Conservation (phyloP, 768 basidiomycete genomes). For the Mycena olivaceomarginata region DNA sequence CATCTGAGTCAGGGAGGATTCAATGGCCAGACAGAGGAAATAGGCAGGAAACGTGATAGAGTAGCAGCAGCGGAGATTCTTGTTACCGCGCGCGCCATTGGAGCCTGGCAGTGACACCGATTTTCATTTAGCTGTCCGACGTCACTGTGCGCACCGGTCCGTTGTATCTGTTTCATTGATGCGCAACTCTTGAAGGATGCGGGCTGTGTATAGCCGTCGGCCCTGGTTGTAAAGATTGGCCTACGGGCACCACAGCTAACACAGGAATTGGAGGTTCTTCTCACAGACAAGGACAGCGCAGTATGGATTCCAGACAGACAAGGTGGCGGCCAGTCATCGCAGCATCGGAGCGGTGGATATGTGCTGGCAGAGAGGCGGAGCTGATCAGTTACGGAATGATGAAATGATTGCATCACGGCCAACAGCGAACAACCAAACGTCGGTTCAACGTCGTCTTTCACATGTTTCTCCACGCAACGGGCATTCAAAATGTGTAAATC, state of each 20-base stretch:
- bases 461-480: background rate
- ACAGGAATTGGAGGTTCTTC: background rate
- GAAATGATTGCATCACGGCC: background rate
- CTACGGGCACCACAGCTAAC: background rate
- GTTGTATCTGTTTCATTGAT: background rate
- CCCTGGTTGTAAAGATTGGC: background rate
- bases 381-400: background rate
- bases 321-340: background rate
- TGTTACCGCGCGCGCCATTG: background rate
- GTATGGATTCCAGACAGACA: background rate
- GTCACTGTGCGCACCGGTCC: background rate
- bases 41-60: background rate
- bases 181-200: background rate
- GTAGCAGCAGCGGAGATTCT: constrained; percentile 1
- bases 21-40: background rate
- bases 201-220: background rate
- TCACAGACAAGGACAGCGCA: background rate
- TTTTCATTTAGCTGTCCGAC: constrained; percentile 10
- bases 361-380: background rate
- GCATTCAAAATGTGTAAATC: background rate
- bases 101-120: background rate
- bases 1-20: background rate
- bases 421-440: background rate
- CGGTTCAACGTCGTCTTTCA: background rate
- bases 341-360: background rate